phyloP scores from a whole-genome alignment of 306 rosid genomes.

The Fragaria nilgerrensis region DNA sequence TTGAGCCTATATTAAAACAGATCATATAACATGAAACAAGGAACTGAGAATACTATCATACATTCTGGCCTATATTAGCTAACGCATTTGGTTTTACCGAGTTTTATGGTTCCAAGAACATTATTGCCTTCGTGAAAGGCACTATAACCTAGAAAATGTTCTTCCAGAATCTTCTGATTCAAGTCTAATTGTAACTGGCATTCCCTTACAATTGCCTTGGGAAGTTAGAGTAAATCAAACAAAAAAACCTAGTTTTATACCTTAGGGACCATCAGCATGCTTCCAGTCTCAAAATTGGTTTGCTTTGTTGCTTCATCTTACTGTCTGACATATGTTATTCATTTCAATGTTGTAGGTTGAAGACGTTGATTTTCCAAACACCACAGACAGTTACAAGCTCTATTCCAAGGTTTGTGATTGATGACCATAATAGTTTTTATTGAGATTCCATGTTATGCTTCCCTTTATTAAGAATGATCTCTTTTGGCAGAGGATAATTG shows the following conservation, averaged over 20 bases:
- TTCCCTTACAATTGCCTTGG: not conserved
- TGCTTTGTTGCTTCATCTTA: not conserved
- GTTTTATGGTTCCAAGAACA: not conserved
- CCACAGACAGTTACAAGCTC: constrained; percentile 91
- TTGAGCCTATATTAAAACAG: too few species aligned
- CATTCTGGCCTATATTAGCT: too few species aligned
- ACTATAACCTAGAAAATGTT: not conserved
- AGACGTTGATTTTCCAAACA: constrained; percentile 81
- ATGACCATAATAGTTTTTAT: constrained; percentile 28
- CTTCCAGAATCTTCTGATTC: not conserved
- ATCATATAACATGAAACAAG: too few species aligned
- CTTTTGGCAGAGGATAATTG: constrained; percentile 76
- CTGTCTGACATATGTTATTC: constrained; percentile 2
- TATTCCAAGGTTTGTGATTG: constrained; percentile 78
- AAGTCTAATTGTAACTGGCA: not conserved
- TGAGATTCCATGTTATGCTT: constrained; percentile 20
- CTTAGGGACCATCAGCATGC: not conserved
- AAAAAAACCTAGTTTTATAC: not conserved
- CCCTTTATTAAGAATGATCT: constrained; percentile 26
- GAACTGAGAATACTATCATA: too few species aligned
- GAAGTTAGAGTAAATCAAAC: not conserved
- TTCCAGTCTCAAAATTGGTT: not conserved
- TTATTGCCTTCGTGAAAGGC: not conserved
- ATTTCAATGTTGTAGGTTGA: constrained; percentile 57
- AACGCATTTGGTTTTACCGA: not conserved